A percentile compares a stretch with the other conserved stretches of the same genome.
Evolutionary conservation across 495 filamentous ascomycete genomes (phyloP).

Genomic region (Tuber indicum): DNA sequence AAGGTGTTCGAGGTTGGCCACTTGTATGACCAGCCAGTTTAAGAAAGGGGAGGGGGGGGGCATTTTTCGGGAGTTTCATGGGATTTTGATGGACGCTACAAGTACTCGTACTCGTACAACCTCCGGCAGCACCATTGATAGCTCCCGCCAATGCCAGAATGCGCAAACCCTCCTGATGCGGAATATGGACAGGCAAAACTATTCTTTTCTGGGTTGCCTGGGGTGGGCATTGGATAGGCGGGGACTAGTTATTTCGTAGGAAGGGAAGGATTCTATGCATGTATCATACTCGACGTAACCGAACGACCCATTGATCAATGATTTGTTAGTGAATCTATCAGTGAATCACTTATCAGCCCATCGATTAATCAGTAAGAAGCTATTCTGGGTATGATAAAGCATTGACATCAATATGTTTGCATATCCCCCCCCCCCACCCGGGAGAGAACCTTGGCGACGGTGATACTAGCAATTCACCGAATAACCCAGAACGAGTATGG

Average conservation of each 20-base stretch:
- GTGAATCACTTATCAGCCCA: not conserved
- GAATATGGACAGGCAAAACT: not conserved
- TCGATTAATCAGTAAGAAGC: not conserved
- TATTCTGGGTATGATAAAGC: too few relatives aligned
- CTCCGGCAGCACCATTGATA: not conserved
- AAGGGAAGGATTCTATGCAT: not conserved
- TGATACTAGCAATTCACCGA: too few relatives aligned
- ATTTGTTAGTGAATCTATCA: not conserved
- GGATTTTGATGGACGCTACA: not conserved
- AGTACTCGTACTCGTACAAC: too few relatives aligned
- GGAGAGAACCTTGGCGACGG: not conserved
- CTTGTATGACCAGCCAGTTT: not conserved
- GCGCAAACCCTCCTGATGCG: not conserved
- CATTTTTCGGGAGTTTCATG: not conserved
- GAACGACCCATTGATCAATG: not conserved
- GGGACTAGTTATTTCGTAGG: not conserved
- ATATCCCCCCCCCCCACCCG: too few relatives aligned
- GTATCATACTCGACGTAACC: not conserved
- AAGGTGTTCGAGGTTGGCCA: not conserved
- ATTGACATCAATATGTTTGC: too few relatives aligned
- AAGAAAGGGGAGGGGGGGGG: too few relatives aligned
- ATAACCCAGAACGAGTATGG: too few relatives aligned
- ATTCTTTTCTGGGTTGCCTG: not conserved
- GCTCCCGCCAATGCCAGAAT: not conserved
- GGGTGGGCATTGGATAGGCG: not conserved